Evolutionary conservation across 2,329 filamentous ascomycete genomes (phyloP).

Genomic region (Penicillium sclerotigenum): DNA sequence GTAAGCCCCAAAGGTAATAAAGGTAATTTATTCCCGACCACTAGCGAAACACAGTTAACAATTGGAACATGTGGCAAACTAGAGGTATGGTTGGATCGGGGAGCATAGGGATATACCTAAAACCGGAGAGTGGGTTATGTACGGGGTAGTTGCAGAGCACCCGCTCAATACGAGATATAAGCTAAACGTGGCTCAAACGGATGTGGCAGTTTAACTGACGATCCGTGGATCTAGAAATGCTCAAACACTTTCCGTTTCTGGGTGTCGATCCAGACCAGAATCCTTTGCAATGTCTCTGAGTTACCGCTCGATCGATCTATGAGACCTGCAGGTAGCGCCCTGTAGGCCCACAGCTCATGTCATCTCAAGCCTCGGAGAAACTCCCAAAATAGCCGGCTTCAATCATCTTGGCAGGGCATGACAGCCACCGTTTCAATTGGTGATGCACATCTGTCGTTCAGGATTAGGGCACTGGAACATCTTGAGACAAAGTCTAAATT

Average conservation of each 20-base stretch:
- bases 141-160: background rate
- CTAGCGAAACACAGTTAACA: background rate
- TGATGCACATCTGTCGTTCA: no score
- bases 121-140: background rate
- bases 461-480: no score
- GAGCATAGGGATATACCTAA: background rate
- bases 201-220: background rate
- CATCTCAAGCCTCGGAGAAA: background rate
- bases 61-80: background rate
- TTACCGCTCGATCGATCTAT: conserved; percentile 6
- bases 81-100: background rate
- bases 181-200: background rate
- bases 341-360: background rate
- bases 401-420: background rate
- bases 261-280: background rate
- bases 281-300: conserved; percentile 3
- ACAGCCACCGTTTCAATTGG: background rate
- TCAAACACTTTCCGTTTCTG: background rate
- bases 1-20: background rate
- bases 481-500: background rate
- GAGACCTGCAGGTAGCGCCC: background rate
- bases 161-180: background rate
- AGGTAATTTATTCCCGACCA: background rate
- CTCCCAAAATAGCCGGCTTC: background rate
- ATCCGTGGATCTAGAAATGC: background rate